phyloP scores from a whole-genome alignment of 2,329 filamentous ascomycete species.

The Blastomyces parvus region DNA sequence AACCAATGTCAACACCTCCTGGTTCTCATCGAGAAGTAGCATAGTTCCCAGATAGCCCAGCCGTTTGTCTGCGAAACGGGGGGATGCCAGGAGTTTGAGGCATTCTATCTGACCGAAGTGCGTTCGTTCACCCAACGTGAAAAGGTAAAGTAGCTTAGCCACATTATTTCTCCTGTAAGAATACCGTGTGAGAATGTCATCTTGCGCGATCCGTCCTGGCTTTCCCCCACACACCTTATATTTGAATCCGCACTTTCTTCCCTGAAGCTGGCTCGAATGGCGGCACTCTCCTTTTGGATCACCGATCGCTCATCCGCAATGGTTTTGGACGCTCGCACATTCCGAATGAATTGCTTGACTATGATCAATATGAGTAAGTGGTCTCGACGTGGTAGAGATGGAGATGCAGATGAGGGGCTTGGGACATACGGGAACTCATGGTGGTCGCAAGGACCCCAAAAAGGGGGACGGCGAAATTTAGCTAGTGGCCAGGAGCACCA shows the following conservation, averaged over 20 bases:
- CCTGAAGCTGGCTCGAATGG: slow-evolving; percentile 92
- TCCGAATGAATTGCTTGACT: slow-evolving; percentile 99
- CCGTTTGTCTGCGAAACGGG: slow-evolving; percentile 94
- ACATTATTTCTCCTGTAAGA: slow-evolving; percentile 84
- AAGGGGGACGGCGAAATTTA: slow-evolving; percentile 22
- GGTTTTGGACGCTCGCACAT: slow-evolving; percentile 95
- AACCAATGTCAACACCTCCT: slow-evolving; percentile 92
- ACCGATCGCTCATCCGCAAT: slow-evolving; percentile 98
- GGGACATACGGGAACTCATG: slow-evolving; percentile 50
- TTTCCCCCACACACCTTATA: slow-evolving; percentile 54
- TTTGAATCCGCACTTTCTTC: slow-evolving; percentile 92
- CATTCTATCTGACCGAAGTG: slow-evolving; percentile 99
- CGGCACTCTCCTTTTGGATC: slow-evolving; percentile 97
- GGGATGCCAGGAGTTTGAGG: slow-evolving; percentile 90
- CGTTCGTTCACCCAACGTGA: slow-evolving; percentile 91
- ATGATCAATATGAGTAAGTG: slow-evolving; percentile 23
- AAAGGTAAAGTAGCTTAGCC: slow-evolving; percentile 94
- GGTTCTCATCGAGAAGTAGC: slow-evolving; percentile 92
- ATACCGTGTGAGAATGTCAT: not conserved
- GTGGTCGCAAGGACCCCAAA: slow-evolving; percentile 43
- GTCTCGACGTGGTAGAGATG: slow-evolving; percentile 14
- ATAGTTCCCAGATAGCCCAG: slow-evolving; percentile 94
- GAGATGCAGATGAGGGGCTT: slow-evolving; percentile 18
- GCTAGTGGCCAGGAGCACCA: slow-evolving; percentile 7
- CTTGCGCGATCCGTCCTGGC: not conserved